A percentile compares a stretch with the other conserved stretches of the same genome.
phyloP scores from a whole-genome alignment of 2,329 filamentous ascomycete species.

The Fusarium stilboides region DNA sequence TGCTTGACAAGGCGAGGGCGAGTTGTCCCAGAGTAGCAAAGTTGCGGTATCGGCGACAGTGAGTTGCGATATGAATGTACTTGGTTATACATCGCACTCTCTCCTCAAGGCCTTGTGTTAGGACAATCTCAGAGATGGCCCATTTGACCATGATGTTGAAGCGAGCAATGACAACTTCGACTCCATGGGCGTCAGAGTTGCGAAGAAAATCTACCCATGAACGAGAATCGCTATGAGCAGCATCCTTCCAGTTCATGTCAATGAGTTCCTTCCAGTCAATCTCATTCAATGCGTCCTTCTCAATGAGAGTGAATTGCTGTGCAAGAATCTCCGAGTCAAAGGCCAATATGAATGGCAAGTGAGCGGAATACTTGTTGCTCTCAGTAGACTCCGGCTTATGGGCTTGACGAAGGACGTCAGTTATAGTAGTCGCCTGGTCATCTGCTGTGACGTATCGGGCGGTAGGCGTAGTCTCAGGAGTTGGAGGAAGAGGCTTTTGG shows the following conservation, averaged over 20 bases:
- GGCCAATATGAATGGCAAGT: slow-evolving; percentile 85
- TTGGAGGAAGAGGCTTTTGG: slow-evolving; percentile 53
- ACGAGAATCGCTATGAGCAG: slow-evolving; percentile 73
- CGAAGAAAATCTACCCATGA: slow-evolving; percentile 89
- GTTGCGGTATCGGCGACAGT: slow-evolving; percentile 83
- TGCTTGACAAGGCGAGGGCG: slow-evolving; percentile 81
- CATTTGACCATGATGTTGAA: slow-evolving; percentile 93
- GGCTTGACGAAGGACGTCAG: slow-evolving; percentile 57
- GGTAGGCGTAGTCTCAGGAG: slow-evolving; percentile 66
- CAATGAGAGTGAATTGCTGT: slow-evolving; percentile 87
- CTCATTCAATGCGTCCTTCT: slow-evolving; percentile 88
- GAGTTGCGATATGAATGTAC: slow-evolving; percentile 83
- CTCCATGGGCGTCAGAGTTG: slow-evolving; percentile 79
- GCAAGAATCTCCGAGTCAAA: slow-evolving; percentile 85
- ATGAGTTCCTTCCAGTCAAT: slow-evolving; percentile 92
- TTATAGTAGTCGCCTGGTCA: slow-evolving; percentile 50
- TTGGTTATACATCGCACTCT: slow-evolving; percentile 84
- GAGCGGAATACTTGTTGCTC: slow-evolving; percentile 64
- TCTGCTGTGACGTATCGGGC: slow-evolving; percentile 55
- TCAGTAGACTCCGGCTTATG: slow-evolving; percentile 52
- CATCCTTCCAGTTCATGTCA: slow-evolving; percentile 85
- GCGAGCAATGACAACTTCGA: slow-evolving; percentile 87
- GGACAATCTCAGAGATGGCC: slow-evolving; percentile 83
- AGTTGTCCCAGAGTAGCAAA: slow-evolving; percentile 89
- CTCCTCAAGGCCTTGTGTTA: slow-evolving; percentile 80